These are phyloP conservation scores for Exophiala alcalophila DNA, from an alignment of 2,329 filamentous ascomycete species.

Conservation along the genomic window DNA sequence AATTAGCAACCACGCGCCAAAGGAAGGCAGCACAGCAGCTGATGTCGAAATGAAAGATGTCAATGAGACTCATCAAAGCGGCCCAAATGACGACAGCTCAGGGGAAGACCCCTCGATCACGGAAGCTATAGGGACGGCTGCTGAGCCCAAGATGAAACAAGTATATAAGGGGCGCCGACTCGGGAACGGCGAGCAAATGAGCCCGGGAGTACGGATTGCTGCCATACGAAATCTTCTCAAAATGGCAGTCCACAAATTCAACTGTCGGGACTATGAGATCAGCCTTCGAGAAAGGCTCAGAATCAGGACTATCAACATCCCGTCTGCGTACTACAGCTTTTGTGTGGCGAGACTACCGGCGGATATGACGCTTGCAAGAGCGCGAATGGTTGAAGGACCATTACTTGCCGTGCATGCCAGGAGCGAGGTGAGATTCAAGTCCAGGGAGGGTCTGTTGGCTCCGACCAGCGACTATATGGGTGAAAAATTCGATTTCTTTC, in stretches of 20 bases:
- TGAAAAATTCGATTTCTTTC: constrained; percentile 53
- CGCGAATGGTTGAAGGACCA: constrained; percentile 58
- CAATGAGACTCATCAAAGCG: background rate
- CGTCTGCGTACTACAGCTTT: constrained; percentile 56
- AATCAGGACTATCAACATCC: constrained; percentile 44
- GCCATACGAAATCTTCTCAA: constrained; percentile 57
- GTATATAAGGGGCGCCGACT: constrained; percentile 58
- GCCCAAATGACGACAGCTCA: constrained; percentile 17
- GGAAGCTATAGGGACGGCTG: constrained; percentile 20
- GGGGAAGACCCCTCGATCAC: constrained; percentile 7
- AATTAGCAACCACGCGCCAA: constrained; percentile 21
- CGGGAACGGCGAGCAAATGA: constrained; percentile 58
- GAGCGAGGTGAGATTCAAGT: constrained; percentile 54
- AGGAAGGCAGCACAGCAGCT: constrained; percentile 15
- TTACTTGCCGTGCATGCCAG: constrained; percentile 56
- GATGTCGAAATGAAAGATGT: constrained; percentile 17
- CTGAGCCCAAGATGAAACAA: constrained; percentile 23
- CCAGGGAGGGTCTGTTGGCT: constrained; percentile 15
- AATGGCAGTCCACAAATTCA: constrained; percentile 57
- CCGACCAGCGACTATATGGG: constrained; percentile 29
- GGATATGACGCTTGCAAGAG: constrained; percentile 52
- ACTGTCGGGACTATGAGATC: constrained; percentile 49
- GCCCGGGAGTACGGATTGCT: constrained; percentile 56
- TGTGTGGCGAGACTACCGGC: constrained; percentile 53
- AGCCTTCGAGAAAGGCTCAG: constrained; percentile 45